Conservation (phyloP, 352 stramenopile species). For the Albugo candida region DNA sequence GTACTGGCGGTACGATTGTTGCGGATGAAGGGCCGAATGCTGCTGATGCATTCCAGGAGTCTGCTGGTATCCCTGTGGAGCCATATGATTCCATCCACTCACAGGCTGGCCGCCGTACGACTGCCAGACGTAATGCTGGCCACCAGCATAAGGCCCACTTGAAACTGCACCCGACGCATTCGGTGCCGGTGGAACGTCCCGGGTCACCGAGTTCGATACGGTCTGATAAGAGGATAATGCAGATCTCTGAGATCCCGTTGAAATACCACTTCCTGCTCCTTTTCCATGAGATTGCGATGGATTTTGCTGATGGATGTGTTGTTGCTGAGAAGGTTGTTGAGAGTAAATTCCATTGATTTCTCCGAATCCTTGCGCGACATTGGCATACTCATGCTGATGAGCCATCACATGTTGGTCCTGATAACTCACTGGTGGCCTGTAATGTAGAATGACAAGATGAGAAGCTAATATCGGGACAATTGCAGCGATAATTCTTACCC, state of each 20-base stretch:
- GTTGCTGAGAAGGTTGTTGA: constrained; percentile 35
- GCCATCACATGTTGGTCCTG: constrained; percentile 67
- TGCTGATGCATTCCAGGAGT: constrained; percentile 3
- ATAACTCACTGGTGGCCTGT: constrained; percentile 47
- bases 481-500: constrained; percentile 12
- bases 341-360: constrained; percentile 65
- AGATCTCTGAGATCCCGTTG: constrained; percentile 9
- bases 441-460: neutral
- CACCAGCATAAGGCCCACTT: constrained; percentile 26
- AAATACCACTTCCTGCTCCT: constrained; percentile 27
- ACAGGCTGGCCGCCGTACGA: constrained; percentile 60
- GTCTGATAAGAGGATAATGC: constrained; percentile 27
- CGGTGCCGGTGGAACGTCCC: constrained; percentile 46
- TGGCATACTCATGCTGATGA: constrained; percentile 65
- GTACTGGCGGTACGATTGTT: constrained; percentile 57
- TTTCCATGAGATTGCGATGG: constrained; percentile 49
- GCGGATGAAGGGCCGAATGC: constrained; percentile 37
- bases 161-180: constrained; percentile 41
- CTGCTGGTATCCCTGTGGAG: constrained; percentile 70
- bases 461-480: neutral
- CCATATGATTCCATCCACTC: constrained; percentile 47
- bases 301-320: constrained; percentile 35
- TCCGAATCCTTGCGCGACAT: constrained; percentile 58
- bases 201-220: constrained; percentile 8
- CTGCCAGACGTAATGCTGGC: constrained; percentile 62